These are phyloP conservation scores for Backusella tarrabulga DNA, from an alignment of 192 early-diverging fungal genomes.

Conservation along the genomic window DNA sequence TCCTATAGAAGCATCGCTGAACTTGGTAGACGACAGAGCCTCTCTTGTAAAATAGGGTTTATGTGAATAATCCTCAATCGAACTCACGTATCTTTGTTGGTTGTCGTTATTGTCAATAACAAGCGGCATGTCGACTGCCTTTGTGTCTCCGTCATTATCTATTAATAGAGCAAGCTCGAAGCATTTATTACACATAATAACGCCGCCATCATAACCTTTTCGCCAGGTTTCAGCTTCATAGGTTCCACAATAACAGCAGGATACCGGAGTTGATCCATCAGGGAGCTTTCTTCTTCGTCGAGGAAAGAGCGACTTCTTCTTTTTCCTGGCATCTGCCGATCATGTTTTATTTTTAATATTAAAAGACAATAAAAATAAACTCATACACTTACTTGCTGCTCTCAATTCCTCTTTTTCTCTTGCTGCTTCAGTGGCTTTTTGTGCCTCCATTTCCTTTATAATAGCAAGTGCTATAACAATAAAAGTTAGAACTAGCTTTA, in stretches of 20 bases:
- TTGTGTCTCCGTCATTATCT: constrained; percentile 27
- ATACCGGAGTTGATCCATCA: constrained; percentile 23
- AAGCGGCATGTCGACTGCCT: constrained; percentile 8
- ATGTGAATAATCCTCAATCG: constrained; percentile 67
- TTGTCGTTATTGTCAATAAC: constrained; percentile 22
- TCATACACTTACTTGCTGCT: constrained; percentile 29
- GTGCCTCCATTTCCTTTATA: constrained; percentile 43
- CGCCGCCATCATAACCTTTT: constrained; percentile 66
- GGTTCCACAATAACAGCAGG: constrained; percentile 66
- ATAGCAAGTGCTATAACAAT: constrained; percentile 35
- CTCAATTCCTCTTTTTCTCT: constrained; percentile 37
- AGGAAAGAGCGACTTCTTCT: constrained; percentile 19
- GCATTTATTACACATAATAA: constrained; percentile 70
- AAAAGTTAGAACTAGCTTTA: not conserved
- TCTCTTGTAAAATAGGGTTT: constrained; percentile 65
- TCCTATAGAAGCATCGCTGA: constrained; percentile 48
- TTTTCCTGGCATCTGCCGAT: constrained; percentile 9
- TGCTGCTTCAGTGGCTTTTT: constrained; percentile 38
- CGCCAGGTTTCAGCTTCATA: constrained; percentile 58
- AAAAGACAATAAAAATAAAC: not conserved
- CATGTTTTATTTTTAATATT: not conserved
- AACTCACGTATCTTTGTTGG: constrained; percentile 44
- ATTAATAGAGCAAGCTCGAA: constrained; percentile 50
- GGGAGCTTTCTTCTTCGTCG: constrained; percentile 26
- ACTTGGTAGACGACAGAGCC: constrained; percentile 46